Evolutionary conservation across 2,329 filamentous ascomycete genomes (phyloP).

Genomic region (Metarhizium guizhouense): DNA sequence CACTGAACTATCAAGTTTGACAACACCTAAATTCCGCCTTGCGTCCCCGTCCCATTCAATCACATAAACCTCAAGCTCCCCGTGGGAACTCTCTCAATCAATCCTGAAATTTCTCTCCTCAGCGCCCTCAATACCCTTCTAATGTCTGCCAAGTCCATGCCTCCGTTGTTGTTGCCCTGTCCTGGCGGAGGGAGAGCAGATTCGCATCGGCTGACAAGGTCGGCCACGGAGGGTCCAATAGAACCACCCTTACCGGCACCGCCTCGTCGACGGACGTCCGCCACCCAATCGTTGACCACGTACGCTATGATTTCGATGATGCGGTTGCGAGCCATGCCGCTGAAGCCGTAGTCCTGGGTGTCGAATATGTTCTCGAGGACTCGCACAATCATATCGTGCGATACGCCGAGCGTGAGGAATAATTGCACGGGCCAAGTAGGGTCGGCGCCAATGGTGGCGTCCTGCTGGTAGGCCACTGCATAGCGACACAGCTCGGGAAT

Average conservation of each 20-base stretch:
- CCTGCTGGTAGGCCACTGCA: conserved; percentile 48
- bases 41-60: conserved; percentile 6
- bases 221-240: conserved; percentile 35
- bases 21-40: not conserved
- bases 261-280: conserved; percentile 38
- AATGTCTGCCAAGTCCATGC: conserved; percentile 35
- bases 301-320: conserved; percentile 47
- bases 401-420: conserved; percentile 47
- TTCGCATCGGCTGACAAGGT: conserved; percentile 43
- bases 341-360: conserved; percentile 50
- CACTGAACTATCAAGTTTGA: not conserved
- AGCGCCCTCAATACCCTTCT: conserved; percentile 32
- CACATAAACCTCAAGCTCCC: conserved; percentile 38
- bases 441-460: conserved; percentile 47
- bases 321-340: conserved; percentile 36
- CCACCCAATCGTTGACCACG: conserved; percentile 39
- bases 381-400: conserved; percentile 46
- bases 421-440: conserved; percentile 48
- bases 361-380: conserved; percentile 50
- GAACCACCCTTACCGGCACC: conserved; percentile 29
- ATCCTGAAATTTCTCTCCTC: conserved; percentile 33
- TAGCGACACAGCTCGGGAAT: conserved; percentile 56
- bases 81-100: conserved; percentile 33
- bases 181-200: conserved; percentile 30
- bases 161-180: conserved; percentile 34